phyloP scores from a whole-genome alignment of 176 grass and related monocot genomes.

The Zoysia japonica region DNA sequence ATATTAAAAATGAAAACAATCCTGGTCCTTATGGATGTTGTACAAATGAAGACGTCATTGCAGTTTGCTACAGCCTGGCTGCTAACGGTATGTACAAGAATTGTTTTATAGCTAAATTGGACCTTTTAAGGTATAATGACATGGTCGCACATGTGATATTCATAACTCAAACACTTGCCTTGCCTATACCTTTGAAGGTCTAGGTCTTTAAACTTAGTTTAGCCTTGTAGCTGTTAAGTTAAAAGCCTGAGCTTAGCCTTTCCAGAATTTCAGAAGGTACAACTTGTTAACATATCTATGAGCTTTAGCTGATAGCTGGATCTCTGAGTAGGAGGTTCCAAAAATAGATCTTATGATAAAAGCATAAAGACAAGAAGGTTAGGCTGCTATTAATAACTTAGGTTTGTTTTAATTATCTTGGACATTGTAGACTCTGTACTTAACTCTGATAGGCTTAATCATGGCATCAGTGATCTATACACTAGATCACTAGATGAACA shows the following conservation, averaged over 20 bases:
- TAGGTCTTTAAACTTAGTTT: slow-evolving; percentile 55
- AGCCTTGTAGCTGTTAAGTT: slow-evolving; percentile 58
- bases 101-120: slow-evolving; percentile 38
- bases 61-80: slow-evolving; percentile 15
- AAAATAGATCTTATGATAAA: slow-evolving; percentile 65
- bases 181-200: slow-evolving; percentile 3
- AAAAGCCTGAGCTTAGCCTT: slow-evolving; percentile 44
- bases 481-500: slow-evolving; percentile 55
- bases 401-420: slow-evolving; percentile 39
- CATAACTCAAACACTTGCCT: slow-evolving; percentile 25
- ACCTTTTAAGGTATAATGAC: slow-evolving; percentile 47
- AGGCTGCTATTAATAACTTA: slow-evolving; percentile 33
- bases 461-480: slow-evolving; percentile 40
- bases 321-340: slow-evolving; percentile 38
- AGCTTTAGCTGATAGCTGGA: slow-evolving; percentile 45
- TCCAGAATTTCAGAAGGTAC: slow-evolving; percentile 57
- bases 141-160: slow-evolving; percentile 32
- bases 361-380: slow-evolving; percentile 35
- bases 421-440: slow-evolving; percentile 32
- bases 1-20: background rate
- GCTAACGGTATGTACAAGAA: background rate
- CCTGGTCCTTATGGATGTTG: slow-evolving; percentile 14
- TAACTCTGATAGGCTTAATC: slow-evolving; percentile 53
- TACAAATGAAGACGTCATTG: slow-evolving; percentile 22
- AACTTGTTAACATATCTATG: slow-evolving; percentile 37